A percentile compares a stretch with the other conserved stretches of the same genome.
Evolutionary conservation across 2,329 filamentous ascomycete species (phyloP).

Genomic region (Cercospora zeina): DNA sequence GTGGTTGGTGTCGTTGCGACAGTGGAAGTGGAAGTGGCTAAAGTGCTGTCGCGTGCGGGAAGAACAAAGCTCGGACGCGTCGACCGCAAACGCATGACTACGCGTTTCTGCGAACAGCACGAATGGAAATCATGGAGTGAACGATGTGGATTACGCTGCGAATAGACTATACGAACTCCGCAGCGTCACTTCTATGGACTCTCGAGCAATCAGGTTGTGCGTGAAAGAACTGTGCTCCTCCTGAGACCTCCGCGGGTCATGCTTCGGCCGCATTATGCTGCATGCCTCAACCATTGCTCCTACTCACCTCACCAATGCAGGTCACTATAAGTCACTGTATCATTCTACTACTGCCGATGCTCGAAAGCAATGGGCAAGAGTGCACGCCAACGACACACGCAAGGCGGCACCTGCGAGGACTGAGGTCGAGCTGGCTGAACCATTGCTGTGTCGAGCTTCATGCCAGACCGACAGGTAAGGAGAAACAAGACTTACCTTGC

Average conservation of each 20-base stretch:
- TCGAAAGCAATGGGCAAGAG: background rate
- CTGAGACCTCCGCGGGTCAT: background rate
- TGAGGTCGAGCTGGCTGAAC: background rate
- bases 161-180: background rate
- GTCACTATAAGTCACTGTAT: background rate
- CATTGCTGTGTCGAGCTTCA: background rate
- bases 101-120: constrained; percentile 1
- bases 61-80: constrained; percentile 5
- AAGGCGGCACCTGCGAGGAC: background rate
- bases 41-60: constrained; percentile 5
- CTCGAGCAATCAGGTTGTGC: background rate
- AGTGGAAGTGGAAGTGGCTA: constrained; percentile 6
- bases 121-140: background rate
- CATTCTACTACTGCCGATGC: background rate
- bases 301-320: background rate
- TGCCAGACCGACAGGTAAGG: background rate
- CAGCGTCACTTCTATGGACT: background rate
- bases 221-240: background rate
- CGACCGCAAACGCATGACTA: constrained; percentile 2
- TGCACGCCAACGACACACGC: background rate
- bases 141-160: background rate
- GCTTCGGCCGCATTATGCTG: background rate
- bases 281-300: background rate
- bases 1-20: background rate
- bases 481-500: constrained; percentile 13